These are phyloP conservation scores for Colletotrichum tropicale DNA, from an alignment of 2,329 filamentous ascomycete genomes.

Conservation along the genomic window DNA sequence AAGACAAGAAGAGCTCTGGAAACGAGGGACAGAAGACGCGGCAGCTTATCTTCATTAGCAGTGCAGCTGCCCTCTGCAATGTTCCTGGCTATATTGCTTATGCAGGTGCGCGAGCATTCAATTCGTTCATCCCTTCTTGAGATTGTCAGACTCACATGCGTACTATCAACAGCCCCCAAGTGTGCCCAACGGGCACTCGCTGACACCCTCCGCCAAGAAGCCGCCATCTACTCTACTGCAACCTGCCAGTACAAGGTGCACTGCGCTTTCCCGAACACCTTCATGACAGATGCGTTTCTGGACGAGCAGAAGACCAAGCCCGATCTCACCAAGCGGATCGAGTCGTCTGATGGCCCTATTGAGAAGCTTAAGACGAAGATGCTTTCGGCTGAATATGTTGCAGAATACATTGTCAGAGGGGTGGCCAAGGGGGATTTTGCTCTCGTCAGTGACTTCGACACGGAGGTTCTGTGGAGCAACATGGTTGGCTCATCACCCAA, in stretches of 20 bases:
- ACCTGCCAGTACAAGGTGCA: conserved; percentile 27
- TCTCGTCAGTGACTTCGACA: conserved; percentile 24
- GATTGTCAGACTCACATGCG: neutral
- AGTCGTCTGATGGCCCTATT: conserved; percentile 22
- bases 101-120: conserved; percentile 8
- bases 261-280: conserved; percentile 28
- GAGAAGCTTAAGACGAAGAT: conserved; percentile 22
- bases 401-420: conserved; percentile 23
- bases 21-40: conserved; percentile 11
- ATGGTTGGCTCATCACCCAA: conserved; percentile 28
- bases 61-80: conserved; percentile 23
- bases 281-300: conserved; percentile 27
- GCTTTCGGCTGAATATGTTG: conserved; percentile 26
- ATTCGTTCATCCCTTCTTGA: neutral
- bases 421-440: conserved; percentile 28
- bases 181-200: conserved; percentile 25
- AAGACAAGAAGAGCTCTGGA: conserved; percentile 17
- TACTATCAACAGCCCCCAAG: conserved; percentile 21
- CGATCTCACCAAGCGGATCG: conserved; percentile 28
- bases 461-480: conserved; percentile 24
- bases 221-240: conserved; percentile 22
- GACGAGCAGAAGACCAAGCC: conserved; percentile 31
- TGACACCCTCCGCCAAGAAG: conserved; percentile 30
- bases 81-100: conserved; percentile 30
- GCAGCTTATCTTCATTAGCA: conserved; percentile 29